Evolutionary conservation across 331 rosid species (phyloP), one percentile per base, ranked within the genome.

Genomic region (Spiraea crenata): DNA sequence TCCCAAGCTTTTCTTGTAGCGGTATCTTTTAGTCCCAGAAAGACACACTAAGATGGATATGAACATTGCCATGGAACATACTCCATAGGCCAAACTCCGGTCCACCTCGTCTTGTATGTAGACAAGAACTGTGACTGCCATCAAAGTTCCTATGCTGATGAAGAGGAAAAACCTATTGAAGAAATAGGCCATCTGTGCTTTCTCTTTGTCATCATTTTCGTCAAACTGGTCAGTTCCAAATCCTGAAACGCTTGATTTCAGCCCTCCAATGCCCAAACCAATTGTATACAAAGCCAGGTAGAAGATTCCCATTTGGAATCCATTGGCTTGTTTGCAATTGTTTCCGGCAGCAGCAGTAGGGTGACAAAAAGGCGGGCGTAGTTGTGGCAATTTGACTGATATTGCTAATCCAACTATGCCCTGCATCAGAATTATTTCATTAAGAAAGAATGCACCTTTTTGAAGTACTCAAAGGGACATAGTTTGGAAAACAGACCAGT

Each of bases 141-240:
- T 71, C 69, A 93, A 82, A 67, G 96, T 83, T 68, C 98, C 97
- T 38, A 75, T 69, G 84, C 88, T 93, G 37, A 93, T 78, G 77
- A 93, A 89, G 78, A 87, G 74, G 79, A 91, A 82, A 65, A 91
- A 87, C 72, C 99, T 84, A 64, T 87, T 86, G 80, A 90, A 89
- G 88, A 93, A 93, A 78, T 44, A 89, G 41, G 85, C 80, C 91
- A 85, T 91, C 38, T 89, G 86, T 25, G 95, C 85, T 61, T 89
- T 87, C 82, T 93, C 97, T 75, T 82, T 87, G 72, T 85, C 96
- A 76, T 90, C 96, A 71, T 85, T 89, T 60, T 87, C 96, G 5
- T 93, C 95, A 35, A 93, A 93, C 56, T 93, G 97, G 68, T 91
- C 99, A 0, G 90, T 84, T 12, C 99, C 97, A 63, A 93, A 93